phyloP scores from a whole-genome alignment of 2,329 filamentous ascomycete genomes.

The Fusarium nygamai region DNA sequence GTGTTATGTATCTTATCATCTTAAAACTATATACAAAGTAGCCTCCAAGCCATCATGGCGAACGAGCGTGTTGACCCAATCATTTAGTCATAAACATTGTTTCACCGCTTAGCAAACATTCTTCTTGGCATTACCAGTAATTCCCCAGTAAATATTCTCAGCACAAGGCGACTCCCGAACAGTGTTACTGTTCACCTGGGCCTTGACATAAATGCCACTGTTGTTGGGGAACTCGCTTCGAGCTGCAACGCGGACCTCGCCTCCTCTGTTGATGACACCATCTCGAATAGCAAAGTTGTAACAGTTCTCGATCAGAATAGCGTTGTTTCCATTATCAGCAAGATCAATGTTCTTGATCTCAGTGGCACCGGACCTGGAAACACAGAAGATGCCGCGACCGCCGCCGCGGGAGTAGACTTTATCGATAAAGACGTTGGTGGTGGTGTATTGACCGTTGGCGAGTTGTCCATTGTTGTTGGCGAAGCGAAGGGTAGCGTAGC shows the following conservation, averaged over 20 bases:
- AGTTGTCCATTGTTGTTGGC: conserved; percentile 65
- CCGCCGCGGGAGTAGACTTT: conserved; percentile 65
- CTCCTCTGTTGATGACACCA: conserved; percentile 63
- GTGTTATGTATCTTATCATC: neutral
- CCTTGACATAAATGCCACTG: conserved; percentile 59
- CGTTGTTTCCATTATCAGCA: conserved; percentile 63
- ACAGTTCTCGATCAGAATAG: conserved; percentile 68
- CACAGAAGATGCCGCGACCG: conserved; percentile 67
- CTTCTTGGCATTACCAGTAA: conserved; percentile 56
- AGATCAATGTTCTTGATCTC: conserved; percentile 61
- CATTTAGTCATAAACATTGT: neutral
- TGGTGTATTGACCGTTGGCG: conserved; percentile 58
- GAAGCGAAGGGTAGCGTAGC: conserved; percentile 66
- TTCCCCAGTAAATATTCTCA: conserved; percentile 60
- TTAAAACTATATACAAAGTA: neutral
- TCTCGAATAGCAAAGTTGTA: conserved; percentile 62
- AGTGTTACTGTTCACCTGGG: conserved; percentile 59
- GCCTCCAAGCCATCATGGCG: accelerated
- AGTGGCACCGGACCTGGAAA: conserved; percentile 64
- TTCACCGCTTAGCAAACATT: conserved; percentile 49
- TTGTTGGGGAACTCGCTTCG: conserved; percentile 65
- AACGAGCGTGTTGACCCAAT: neutral
- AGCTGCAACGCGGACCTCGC: conserved; percentile 64
- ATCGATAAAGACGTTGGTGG: conserved; percentile 62
- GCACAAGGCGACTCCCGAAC: conserved; percentile 66